Evolutionary conservation across 2,329 filamentous ascomycete genomes (phyloP), one percentile per base, ranked within the genome.

Genomic region (Orbilia ellipsospora): DNA sequence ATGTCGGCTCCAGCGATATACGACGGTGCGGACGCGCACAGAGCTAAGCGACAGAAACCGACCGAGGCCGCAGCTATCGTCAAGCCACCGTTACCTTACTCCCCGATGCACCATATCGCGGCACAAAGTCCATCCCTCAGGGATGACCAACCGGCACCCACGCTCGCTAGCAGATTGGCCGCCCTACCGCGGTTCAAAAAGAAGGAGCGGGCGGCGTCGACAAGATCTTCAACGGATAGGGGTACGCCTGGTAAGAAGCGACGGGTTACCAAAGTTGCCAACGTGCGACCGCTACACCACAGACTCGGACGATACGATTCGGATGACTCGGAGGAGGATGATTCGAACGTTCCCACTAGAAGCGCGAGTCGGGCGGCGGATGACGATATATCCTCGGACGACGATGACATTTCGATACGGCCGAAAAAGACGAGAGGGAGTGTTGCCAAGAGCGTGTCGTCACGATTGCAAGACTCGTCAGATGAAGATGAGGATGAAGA

Each of bases 1-100:
- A 89, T 98, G 56, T 94, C 92, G 7, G 92, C 90, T 5, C 93
- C 93, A 1, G 87, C 89, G 51, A 85, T 99, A 44, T 91, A 92
- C 78, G 88, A 93, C 50, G 93, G 90, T 80, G 87, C 99, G 70
- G 90, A 97, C 78, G 94, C 95, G 2, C 87, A 87, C 65, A 91
- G 93, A 70, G 87, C 89, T n/a, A 96, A 92, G 82, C 87, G 94
- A 73, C 88, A 91, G 77, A 92, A 90, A 81, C 84, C 96, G 16
- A 92, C 94, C 63, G 89, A 97, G 66, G 85, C 89, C 48, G 91
- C 92, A 78, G 20, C 52, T 12, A 18, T 16, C 13, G 88, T 74
- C 44, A 88, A 79, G 88, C 88, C 77, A 83, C 86, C 79, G 86
- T 87, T 83, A 15, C 73, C 82, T 86, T 78, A 84, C 86, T 8